Base-by-base conservation (phyloP, 352 stramenopile species). In the Pelagophyceae sp. region DNA sequence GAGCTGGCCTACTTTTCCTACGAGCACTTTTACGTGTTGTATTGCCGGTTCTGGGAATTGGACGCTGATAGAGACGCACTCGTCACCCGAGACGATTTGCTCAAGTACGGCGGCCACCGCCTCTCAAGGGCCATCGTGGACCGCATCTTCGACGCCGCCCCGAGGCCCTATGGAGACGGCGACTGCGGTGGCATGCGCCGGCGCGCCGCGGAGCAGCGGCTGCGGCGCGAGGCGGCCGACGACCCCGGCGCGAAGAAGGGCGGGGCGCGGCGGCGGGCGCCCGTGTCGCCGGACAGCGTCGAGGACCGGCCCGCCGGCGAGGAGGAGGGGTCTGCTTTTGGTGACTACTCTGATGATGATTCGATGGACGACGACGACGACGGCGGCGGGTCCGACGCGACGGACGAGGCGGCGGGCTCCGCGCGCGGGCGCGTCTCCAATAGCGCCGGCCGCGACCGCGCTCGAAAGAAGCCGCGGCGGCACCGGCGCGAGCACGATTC, bases 11-110 rank as follows among this genome's bases (percentile, higher is more conserved):
- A 89, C 85, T 99, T 99, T 84, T 97, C 89, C 32, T 99, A 99
- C 84, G 95, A 99, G 86, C 95, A 99, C 84, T 99, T 99, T 80
- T 99, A 99, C 84, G 95, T 99, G 71, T 82, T 99, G 45, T 99
- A 99, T 84, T 99, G 96, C 86, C 95, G 97, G 80, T 99, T 99
- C 80, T 99, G 96, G 94, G 96, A 99, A 81, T 89, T 99, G 32
- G 96, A 99, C 86, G 93, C 94, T 65, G 90, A 95, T 84, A 80
- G 90, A 51, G 91, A 95, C 82, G 92, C 91, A 64, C 82, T 87
- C 15, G 88, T 96, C 50, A 91, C 85, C 61, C 38, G 84, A 38
- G 88, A 94, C 71, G 90, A 95, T 80, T 80, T 96, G 38, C 76
- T 93, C 3, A 93, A 93, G 75, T 94, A 95, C 81, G 89, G 89